Evolutionary conservation across 2,329 filamentous ascomycete species (phyloP), one percentile per base, ranked within the genome.

Genomic region (Colletotrichum lentis): DNA sequence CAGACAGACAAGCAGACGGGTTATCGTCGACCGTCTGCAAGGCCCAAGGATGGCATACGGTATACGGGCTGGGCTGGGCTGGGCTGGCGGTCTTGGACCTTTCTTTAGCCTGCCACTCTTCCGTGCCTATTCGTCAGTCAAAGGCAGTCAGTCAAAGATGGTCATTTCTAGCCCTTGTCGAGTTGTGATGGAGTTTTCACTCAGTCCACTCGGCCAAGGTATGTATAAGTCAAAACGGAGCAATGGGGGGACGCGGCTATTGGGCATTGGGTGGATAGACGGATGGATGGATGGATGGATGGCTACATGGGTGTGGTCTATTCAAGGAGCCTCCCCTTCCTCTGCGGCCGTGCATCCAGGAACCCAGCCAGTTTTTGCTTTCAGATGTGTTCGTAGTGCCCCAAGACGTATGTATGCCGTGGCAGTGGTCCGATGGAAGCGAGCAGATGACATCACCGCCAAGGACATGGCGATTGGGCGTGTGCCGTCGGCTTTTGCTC

Each of bases 381-480:
- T 10, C 11, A 22, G 11, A 54, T 39, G 1, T 35, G 27, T 27
- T 7, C 27, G 27, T 39, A 37, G 7, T 49, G n/a, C 22, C n/a
- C 37, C 35, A n/a, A n/a, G 50, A 22, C n/a, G n/a, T 16, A 10
- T 35, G 31, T 27, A 41, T 27, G 18, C 22, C 31, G 14, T 46
- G 46, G 22, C 24, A 11, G 46, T 59, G 54, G 35, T 12, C 27
- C 41, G 49, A 44, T 52, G 49, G 11, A 24, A 55, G 43, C 16
- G 41, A 24, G 5, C 27, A 50, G 5, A 49, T 68, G 65, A 68
- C 65, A 65, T 68, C 65, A 68, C 49, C 39, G 61, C 61, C 53
- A 49, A 54, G 61, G 35, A 37, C 24, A 20, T 52, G 12, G 8
- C 16, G 12, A 7, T 16, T 16, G 5, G 7, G 16, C 8, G 49